Evolutionary conservation across 345 rosid genomes (phyloP).

Genomic region (Brassica napus): DNA sequence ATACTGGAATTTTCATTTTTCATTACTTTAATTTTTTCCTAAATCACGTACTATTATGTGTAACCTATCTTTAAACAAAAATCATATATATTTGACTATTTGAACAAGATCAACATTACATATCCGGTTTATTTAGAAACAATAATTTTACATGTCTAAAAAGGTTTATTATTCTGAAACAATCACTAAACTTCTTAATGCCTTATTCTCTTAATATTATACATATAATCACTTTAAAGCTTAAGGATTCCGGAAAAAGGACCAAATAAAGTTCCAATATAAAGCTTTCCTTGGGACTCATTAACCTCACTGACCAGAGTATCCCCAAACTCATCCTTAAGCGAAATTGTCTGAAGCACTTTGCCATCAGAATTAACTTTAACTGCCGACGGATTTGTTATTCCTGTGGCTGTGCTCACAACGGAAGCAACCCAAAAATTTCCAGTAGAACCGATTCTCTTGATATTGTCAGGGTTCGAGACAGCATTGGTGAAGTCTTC

Average conservation of each 20-base stretch:
- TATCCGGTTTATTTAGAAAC: not conserved
- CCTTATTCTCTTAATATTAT: not conserved
- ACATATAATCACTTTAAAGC: not conserved
- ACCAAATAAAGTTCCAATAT: conserved; percentile 28
- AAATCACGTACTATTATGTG: not conserved
- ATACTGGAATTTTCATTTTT: not conserved
- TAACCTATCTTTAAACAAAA: not conserved
- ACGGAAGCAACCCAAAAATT: not conserved
- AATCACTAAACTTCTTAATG: conserved; percentile 1
- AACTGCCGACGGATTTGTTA: conserved; percentile 35
- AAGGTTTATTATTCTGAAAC: not conserved
- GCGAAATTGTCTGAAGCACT: conserved; percentile 22
- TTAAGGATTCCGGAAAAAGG: conserved; percentile 29
- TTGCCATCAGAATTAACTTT: conserved; percentile 30
- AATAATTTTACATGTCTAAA: not conserved
- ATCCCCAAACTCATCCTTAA: conserved; percentile 24
- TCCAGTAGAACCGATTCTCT: not conserved
- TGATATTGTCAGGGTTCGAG: conserved; percentile 2
- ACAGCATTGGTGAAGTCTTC: not conserved
- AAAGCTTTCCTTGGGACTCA: conserved; percentile 29
- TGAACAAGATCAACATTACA: not conserved
- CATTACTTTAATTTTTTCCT: not conserved
- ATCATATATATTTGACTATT: not conserved
- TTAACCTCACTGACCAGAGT: conserved; percentile 40
- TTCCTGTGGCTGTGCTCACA: conserved; percentile 24